These are phyloP conservation scores for Chlorella variabilis DNA, from an alignment of 163 green algal species.

Conservation along the genomic window DNA sequence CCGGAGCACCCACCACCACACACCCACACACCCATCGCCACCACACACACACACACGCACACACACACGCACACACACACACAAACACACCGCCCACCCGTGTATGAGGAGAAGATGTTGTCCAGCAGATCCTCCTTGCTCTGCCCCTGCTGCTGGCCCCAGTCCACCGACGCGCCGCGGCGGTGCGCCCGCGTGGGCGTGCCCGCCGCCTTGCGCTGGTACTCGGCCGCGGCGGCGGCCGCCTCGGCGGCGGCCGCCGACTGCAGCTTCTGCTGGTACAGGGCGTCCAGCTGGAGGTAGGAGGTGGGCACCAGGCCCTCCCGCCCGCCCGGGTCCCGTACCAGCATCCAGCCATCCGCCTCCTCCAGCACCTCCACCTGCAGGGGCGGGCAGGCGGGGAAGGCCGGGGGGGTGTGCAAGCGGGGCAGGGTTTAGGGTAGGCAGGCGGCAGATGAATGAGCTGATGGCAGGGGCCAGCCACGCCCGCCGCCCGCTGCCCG, in stretches of 20 bases:
- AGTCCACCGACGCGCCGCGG: constrained; percentile 30
- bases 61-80: no score
- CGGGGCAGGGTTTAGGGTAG: neutral
- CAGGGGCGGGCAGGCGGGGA: neutral
- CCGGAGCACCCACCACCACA: no score
- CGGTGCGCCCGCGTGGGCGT: constrained; percentile 25
- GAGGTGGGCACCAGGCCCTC: constrained; percentile 48
- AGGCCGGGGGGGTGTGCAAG: neutral
- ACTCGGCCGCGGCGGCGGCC: constrained; percentile 17
- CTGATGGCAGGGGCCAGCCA: neutral
- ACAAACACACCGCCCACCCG: neutral
- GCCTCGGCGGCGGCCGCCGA: constrained; percentile 15
- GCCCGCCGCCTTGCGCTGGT: constrained; percentile 35
- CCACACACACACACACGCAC: no score
- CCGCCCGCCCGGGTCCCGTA: constrained; percentile 38
- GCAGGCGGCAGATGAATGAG: neutral
- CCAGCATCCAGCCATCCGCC: constrained; percentile 53
- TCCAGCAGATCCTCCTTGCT: constrained; percentile 51
- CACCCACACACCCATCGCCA: no score
- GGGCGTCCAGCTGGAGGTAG: constrained; percentile 41
- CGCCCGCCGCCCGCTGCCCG: no score
- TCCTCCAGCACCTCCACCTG: constrained; percentile 55
- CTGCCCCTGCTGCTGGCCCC: constrained; percentile 26
- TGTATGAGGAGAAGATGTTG: constrained; percentile 39
- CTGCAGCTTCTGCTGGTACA: constrained; percentile 32